phyloP scores from a whole-genome alignment of 2,329 filamentous ascomycete genomes.

The Chaetomium strumarium region DNA sequence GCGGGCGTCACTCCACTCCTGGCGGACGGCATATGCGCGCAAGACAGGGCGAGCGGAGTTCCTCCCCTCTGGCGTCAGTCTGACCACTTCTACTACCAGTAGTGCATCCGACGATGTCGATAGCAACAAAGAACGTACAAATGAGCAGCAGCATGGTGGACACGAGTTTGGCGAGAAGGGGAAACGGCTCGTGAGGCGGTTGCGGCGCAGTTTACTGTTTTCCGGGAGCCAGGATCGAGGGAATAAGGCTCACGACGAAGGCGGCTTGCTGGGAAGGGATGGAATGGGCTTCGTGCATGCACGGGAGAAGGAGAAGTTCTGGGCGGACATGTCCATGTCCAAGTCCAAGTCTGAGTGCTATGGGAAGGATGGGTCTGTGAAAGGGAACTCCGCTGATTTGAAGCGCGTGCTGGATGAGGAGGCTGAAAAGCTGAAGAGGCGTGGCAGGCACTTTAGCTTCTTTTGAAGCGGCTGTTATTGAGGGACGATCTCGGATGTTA shows the following conservation, averaged over 20 bases:
- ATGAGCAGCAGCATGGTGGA: no score
- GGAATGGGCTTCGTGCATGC: no score
- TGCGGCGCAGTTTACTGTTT: no score
- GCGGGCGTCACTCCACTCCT: constrained; percentile 40
- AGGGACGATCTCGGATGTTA: neutral
- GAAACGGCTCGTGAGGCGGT: no score
- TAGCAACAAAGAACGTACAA: no score
- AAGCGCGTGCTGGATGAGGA: neutral
- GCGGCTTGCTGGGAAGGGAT: neutral
- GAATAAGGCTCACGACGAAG: neutral
- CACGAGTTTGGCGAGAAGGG: no score
- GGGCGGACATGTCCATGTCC: no score
- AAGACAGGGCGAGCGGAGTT: constrained; percentile 33
- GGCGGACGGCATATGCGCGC: constrained; percentile 46
- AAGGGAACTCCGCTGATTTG: neutral
- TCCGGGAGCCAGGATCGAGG: no score
- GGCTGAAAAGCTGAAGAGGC: neutral
- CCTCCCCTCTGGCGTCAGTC: constrained; percentile 32
- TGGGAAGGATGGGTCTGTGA: no score
- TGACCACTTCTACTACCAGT: neutral
- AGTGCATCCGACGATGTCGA: no score
- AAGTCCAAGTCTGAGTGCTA: no score
- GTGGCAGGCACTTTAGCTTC: neutral
- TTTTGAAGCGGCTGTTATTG: neutral
- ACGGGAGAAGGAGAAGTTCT: neutral